Conservation (phyloP, 129 eudicot genomes). For the Dittrichia graveolens region DNA sequence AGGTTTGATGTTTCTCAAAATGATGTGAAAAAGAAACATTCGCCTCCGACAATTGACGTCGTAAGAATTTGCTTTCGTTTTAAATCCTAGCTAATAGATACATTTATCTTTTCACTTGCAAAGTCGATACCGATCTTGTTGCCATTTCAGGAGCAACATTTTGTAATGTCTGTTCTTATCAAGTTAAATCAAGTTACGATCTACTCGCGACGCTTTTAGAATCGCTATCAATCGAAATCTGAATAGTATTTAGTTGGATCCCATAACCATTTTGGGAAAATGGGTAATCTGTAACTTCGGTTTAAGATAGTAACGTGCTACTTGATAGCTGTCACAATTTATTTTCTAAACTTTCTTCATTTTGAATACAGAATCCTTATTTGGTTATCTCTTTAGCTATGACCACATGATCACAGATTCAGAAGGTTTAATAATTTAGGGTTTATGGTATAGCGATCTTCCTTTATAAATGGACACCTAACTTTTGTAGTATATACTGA, state of each 20-base stretch:
- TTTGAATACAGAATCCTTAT: neutral
- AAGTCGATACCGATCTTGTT: neutral
- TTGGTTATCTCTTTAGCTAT: conserved; percentile 10
- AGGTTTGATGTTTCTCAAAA: conserved; percentile 6
- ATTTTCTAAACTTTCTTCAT: neutral
- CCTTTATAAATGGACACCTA: too few relatives aligned
- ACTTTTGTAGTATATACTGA: neutral
- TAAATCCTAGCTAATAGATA: neutral
- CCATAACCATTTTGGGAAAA: conserved; percentile 8
- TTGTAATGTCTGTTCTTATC: neutral
- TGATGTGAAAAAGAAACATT: neutral
- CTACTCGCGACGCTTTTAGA: neutral
- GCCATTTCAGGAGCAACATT: neutral
- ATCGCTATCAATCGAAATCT: neutral
- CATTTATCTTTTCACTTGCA: neutral
- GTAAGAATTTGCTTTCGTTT: conserved; percentile 26
- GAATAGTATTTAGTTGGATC: neutral
- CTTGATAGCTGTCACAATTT: too few relatives aligned
- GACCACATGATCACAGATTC: neutral
- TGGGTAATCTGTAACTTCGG: neutral
- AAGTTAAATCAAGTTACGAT: conserved; percentile 19
- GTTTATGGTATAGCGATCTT: neutral
- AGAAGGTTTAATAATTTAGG: neutral
- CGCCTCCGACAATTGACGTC: neutral
- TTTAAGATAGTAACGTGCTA: neutral